Evolutionary conservation across 1,284 basidiomycete genomes (phyloP).

Genomic region (Termitomyces sp.): DNA sequence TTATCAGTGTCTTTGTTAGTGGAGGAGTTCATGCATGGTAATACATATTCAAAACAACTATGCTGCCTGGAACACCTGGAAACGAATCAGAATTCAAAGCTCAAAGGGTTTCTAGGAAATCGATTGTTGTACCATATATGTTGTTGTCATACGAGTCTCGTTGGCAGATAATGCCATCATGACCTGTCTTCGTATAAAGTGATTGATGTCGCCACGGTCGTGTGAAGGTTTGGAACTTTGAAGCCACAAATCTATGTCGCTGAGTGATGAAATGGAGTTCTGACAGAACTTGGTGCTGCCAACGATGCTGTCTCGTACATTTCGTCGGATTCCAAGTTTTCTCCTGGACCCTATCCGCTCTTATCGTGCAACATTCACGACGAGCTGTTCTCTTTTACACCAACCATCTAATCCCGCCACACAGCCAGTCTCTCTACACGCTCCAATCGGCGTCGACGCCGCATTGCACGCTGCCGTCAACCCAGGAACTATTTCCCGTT

Average conservation of each 20-base stretch:
- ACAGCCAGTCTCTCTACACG: slow-evolving; percentile 40
- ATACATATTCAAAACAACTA: neutral
- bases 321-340: no score
- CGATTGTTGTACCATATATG: neutral
- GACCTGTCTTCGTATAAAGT: no score
- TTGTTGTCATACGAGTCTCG: neutral
- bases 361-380: neutral
- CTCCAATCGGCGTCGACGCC: slow-evolving; percentile 57
- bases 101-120: neutral
- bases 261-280: neutral
- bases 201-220: neutral
- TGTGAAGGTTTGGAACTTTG: neutral
- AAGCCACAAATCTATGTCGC: neutral
- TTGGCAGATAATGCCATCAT: neutral
- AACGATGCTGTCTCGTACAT: neutral
- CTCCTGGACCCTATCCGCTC: neutral
- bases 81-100: neutral
- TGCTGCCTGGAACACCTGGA: neutral
- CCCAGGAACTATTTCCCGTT: slow-evolving; percentile 28
- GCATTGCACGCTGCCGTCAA: slow-evolving; percentile 43
- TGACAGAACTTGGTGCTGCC: neutral
- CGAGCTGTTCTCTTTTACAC: neutral
- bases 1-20: slow-evolving; percentile 1
- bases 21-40: slow-evolving; percentile 7
- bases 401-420: no score